Conservation (phyloP, 441 rosid species). For the Viola pubescens region DNA sequence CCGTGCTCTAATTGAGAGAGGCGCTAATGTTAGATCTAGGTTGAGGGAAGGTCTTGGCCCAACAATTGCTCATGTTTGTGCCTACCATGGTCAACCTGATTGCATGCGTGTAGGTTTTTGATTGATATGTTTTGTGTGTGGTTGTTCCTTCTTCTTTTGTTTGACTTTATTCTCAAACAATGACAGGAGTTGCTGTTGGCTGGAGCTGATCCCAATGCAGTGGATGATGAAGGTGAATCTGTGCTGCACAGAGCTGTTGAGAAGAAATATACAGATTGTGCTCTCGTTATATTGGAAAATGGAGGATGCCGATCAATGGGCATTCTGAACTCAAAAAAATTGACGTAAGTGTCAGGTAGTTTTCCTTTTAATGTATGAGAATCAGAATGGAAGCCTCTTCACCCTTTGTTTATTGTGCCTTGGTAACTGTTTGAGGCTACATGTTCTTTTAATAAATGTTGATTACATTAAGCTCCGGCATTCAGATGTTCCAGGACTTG, state of each 20-base stretch:
- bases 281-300: slow-evolving; percentile 81
- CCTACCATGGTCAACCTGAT: slow-evolving; percentile 99
- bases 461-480: no score
- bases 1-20: slow-evolving; percentile 67
- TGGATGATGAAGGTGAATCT: slow-evolving; percentile 98
- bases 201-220: slow-evolving; percentile 99
- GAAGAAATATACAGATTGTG: slow-evolving; percentile 93
- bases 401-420: no score
- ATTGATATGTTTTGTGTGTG: slow-evolving; percentile 1
- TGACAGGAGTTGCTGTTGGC: slow-evolving; percentile 84
- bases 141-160: slow-evolving; percentile 7
- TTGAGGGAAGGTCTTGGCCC: slow-evolving; percentile 95
- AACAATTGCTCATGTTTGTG: slow-evolving; percentile 97
- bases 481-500: no score
- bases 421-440: no score
- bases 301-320: slow-evolving; percentile 92
- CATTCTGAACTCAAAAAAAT: slow-evolving; percentile 59
- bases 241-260: slow-evolving; percentile 89
- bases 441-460: no score
- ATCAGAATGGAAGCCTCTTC: no score
- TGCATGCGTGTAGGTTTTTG: slow-evolving; percentile 89
- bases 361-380: no score
- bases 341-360: slow-evolving; percentile 53
- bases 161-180: slow-evolving; percentile 16
- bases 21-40: slow-evolving; percentile 79